These are phyloP conservation scores for Tolypocladium capitatum DNA, from an alignment of 2,329 filamentous ascomycete genomes.

Conservation along the genomic window DNA sequence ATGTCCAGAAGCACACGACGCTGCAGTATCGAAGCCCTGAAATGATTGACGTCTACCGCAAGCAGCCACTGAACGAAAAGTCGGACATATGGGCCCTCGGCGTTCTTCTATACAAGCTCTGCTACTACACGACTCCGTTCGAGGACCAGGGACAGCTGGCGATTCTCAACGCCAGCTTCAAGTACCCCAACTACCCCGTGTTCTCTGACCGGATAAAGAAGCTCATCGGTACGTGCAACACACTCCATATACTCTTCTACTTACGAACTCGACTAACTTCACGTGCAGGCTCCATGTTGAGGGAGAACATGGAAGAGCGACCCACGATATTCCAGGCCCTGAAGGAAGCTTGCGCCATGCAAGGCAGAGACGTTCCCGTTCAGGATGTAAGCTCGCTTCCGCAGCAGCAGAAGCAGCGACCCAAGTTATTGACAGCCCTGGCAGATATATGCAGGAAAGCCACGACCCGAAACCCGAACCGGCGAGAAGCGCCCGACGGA, in stretches of 20 bases:
- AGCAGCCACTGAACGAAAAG: constrained; percentile 95
- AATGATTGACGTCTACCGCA: constrained; percentile 97
- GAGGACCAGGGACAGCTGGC: constrained; percentile 96
- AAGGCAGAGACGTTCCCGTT: constrained; percentile 73
- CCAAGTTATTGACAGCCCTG: constrained; percentile 3
- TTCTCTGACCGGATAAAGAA: constrained; percentile 87
- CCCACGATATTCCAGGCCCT: constrained; percentile 94
- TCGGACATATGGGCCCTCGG: constrained; percentile 97
- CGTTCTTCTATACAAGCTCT: constrained; percentile 91
- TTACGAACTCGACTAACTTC: neutral
- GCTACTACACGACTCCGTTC: constrained; percentile 98
- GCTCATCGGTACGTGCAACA: constrained; percentile 54
- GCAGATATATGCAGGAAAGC: constrained; percentile 58
- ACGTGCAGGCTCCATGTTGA: constrained; percentile 67
- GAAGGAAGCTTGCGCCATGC: constrained; percentile 76
- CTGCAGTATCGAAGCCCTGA: constrained; percentile 95
- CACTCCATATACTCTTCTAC: no score
- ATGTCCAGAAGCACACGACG: constrained; percentile 93
- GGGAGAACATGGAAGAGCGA: constrained; percentile 61
- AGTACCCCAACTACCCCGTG: constrained; percentile 72
- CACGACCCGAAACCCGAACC: constrained; percentile 48
- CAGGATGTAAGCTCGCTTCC: constrained; percentile 57
- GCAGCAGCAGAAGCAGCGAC: neutral
- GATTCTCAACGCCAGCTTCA: constrained; percentile 90
- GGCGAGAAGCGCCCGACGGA: constrained; percentile 40